phyloP scores from a whole-genome alignment of 2,329 filamentous ascomycete species.

The Ophiostoma montium region DNA sequence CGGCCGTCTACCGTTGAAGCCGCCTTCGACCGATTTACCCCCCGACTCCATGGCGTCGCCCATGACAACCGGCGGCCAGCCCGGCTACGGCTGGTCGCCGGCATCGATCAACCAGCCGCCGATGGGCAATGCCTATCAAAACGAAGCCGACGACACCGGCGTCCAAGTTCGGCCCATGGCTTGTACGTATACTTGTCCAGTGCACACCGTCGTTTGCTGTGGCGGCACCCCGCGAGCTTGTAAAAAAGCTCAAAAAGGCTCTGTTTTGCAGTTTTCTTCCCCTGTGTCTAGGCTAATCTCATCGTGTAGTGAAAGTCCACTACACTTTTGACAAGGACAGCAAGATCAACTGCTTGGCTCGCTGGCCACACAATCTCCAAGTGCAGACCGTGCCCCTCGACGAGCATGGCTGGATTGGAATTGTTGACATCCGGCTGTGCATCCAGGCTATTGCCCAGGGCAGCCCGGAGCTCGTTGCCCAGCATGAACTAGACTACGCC shows the following conservation, averaged over 20 bases:
- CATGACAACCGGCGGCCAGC: conserved; percentile 9
- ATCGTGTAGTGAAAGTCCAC: conserved; percentile 71
- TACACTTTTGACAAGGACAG: conserved; percentile 89
- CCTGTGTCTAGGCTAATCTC: not conserved
- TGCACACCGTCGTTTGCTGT: not conserved
- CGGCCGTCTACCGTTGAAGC: not conserved
- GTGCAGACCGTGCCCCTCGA: conserved; percentile 73
- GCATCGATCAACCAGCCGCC: conserved; percentile 2
- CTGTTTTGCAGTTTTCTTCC: not conserved
- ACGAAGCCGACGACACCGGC: conserved; percentile 17
- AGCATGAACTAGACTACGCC: conserved; percentile 70
- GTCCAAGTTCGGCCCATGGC: conserved; percentile 21
- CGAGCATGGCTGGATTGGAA: conserved; percentile 65
- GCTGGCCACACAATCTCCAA: conserved; percentile 64
- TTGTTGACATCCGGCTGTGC: conserved; percentile 77
- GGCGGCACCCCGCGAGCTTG: not conserved
- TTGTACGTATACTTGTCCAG: conserved; percentile 17
- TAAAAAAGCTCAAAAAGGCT: too few species aligned
- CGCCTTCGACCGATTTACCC: not conserved
- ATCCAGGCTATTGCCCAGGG: conserved; percentile 62
- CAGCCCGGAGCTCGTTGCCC: conserved; percentile 75
- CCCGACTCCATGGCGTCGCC: conserved; percentile 13
- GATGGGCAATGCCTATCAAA: conserved; percentile 1
- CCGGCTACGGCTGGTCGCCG: conserved; percentile 6
- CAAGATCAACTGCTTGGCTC: conserved; percentile 78